A percentile compares a stretch with the other conserved stretches of the same genome.
phyloP scores from a whole-genome alignment of 441 rosid species.

The Breynia disticha region DNA sequence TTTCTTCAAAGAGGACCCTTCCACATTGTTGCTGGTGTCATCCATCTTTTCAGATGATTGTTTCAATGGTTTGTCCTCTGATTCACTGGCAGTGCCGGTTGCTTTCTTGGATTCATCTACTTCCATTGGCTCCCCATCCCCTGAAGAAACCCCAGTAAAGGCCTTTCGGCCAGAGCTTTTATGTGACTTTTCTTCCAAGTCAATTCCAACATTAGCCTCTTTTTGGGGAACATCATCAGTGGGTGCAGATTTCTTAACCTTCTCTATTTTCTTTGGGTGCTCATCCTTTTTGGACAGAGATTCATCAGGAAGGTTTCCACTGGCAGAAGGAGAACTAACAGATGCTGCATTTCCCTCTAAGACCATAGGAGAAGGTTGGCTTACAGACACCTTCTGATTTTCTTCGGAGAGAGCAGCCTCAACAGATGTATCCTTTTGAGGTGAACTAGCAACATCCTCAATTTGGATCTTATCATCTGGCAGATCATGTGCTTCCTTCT shows the following conservation, averaged over 20 bases:
- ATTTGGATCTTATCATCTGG: conserved; percentile 25
- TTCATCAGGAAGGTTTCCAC: conserved; percentile 34
- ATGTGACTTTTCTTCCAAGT: conserved; percentile 43
- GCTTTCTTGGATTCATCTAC: conserved; percentile 42
- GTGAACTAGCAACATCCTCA: conserved; percentile 29
- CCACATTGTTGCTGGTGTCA: conserved; percentile 30
- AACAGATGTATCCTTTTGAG: conserved; percentile 27
- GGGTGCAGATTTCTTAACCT: conserved; percentile 30
- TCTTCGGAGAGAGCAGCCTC: conserved; percentile 35
- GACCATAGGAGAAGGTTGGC: conserved; percentile 38
- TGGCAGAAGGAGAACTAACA: conserved; percentile 32
- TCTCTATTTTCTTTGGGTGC: conserved; percentile 48
- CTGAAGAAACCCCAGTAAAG: conserved; percentile 28
- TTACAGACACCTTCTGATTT: conserved; percentile 33
- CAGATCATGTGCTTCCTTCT: conserved; percentile 28
- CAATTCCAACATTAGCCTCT: conserved; percentile 40
- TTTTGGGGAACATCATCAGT: conserved; percentile 38
- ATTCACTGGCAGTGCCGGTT: conserved; percentile 31
- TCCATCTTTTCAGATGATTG: conserved; percentile 47
- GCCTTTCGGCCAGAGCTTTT: conserved; percentile 39
- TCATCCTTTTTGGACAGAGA: conserved; percentile 30
- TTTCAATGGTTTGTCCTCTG: conserved; percentile 45
- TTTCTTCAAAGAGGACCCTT: conserved; percentile 36
- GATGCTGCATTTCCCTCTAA: conserved; percentile 25
- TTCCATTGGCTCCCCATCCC: conserved; percentile 29